phyloP scores from a whole-genome alignment of 257 asterid species.

The Orobanche coerulescens region DNA sequence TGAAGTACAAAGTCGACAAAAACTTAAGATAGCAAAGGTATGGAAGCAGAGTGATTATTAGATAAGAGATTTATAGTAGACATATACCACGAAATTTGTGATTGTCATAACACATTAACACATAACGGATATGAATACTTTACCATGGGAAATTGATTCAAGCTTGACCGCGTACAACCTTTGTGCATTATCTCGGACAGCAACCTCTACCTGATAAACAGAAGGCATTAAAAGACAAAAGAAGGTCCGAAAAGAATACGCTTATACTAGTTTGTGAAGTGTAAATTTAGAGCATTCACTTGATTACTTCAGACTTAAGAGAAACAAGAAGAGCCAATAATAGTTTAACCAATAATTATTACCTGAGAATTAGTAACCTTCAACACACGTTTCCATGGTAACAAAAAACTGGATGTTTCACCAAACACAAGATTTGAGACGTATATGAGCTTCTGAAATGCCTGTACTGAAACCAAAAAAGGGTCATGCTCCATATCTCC shows the following conservation, averaged over 20 bases:
- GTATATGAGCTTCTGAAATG: conserved; percentile 95
- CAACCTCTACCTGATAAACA: conserved; percentile 78
- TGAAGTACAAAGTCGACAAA: conserved; percentile 9
- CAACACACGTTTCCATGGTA: conserved; percentile 99
- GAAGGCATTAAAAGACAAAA: conserved; percentile 11
- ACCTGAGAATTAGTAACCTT: conserved; percentile 95
- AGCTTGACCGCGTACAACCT: conserved; percentile 70
- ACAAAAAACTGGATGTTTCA: conserved; percentile 83
- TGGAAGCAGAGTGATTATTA: background rate
- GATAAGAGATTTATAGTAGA: background rate
- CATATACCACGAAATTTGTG: background rate
- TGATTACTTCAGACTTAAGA: background rate
- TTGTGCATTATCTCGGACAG: conserved; percentile 88
- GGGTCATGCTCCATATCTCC: conserved; percentile 46
- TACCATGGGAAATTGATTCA: conserved; percentile 67
- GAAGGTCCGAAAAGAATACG: background rate
- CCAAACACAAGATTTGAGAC: conserved; percentile 94
- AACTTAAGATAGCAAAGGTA: background rate
- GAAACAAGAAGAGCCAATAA: conserved; percentile 1
- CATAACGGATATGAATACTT: background rate
- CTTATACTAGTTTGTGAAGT: background rate
- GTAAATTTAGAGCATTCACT: background rate
- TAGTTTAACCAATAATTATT: conserved; percentile 21
- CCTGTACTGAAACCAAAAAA: conserved; percentile 69
- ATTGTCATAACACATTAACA: background rate